A percentile compares a stretch with the other conserved stretches of the same genome.
Evolutionary conservation across 345 rosid species (phyloP).

Genomic region (Aquilaria malaccensis): DNA sequence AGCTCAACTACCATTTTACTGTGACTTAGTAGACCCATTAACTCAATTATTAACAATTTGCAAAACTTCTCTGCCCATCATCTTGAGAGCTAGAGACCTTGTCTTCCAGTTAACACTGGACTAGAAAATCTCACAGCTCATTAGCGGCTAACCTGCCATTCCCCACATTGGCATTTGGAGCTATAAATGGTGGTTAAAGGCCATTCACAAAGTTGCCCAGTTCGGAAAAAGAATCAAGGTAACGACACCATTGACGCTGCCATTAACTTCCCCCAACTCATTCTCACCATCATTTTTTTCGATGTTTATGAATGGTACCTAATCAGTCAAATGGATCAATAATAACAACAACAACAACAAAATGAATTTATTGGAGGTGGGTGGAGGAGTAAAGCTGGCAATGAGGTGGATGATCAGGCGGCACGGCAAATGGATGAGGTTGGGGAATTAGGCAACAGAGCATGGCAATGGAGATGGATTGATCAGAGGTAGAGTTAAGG

Average conservation of each 20-base stretch:
- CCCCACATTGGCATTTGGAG: constrained; percentile 68
- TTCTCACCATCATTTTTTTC: constrained; percentile 71
- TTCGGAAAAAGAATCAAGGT: constrained; percentile 50
- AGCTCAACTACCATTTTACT: constrained; percentile 47
- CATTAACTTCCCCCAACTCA: constrained; percentile 89
- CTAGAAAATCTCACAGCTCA: constrained; percentile 83
- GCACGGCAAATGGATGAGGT: too few relatives aligned
- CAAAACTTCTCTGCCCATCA: constrained; percentile 41
- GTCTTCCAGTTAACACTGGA: constrained; percentile 62
- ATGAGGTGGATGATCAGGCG: too few relatives aligned
- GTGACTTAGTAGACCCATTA: constrained; percentile 42
- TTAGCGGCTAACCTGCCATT: constrained; percentile 55
- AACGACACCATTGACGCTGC: constrained; percentile 49
- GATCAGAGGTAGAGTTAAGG: too few relatives aligned
- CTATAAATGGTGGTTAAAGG: constrained; percentile 96
- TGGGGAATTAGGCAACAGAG: too few relatives aligned
- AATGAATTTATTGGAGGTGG: too few relatives aligned
- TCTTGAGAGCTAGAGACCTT: constrained; percentile 54
- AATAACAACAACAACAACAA: neutral
- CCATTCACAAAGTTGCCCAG: constrained; percentile 69
- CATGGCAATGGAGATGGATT: too few relatives aligned
- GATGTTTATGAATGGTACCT: constrained; percentile 67
- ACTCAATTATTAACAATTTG: constrained; percentile 48
- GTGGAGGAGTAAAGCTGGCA: too few relatives aligned
- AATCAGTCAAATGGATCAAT: constrained; percentile 57